Conservation (phyloP, 2,329 filamentous ascomycete species). For the Colletotrichum sp. region DNA sequence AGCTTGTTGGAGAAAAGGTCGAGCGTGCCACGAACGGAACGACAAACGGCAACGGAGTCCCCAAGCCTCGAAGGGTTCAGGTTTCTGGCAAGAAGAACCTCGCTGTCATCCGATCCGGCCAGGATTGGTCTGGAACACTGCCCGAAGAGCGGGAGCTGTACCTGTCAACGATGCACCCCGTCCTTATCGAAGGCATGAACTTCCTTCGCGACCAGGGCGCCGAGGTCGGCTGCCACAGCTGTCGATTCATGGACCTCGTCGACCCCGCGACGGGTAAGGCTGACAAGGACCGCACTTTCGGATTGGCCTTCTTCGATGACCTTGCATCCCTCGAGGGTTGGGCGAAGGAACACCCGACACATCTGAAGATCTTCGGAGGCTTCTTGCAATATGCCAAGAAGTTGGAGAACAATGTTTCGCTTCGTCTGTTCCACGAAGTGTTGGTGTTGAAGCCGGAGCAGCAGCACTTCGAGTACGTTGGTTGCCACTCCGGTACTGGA, state of each 20-base stretch:
- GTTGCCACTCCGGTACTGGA: constrained; percentile 40
- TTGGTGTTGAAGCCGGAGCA: constrained; percentile 41
- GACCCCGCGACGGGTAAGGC: constrained; percentile 25
- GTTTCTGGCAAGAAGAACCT: constrained; percentile 44
- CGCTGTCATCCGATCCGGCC: constrained; percentile 48
- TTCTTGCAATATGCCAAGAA: constrained; percentile 43
- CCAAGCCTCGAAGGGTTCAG: background rate
- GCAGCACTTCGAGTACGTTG: constrained; percentile 47
- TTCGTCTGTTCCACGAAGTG: constrained; percentile 46
- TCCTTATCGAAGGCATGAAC: constrained; percentile 46
- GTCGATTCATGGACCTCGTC: constrained; percentile 47
- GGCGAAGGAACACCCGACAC: constrained; percentile 43
- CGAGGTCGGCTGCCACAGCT: constrained; percentile 48
- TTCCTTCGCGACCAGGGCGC: constrained; percentile 47
- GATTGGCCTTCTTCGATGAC: constrained; percentile 47
- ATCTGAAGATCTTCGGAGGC: constrained; percentile 44
- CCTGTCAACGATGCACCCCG: constrained; percentile 49
- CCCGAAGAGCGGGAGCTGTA: constrained; percentile 47
- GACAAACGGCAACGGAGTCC: background rate
- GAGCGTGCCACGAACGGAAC: background rate
- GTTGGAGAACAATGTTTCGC: constrained; percentile 36
- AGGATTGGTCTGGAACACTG: constrained; percentile 47
- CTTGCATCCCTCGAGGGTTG: constrained; percentile 42
- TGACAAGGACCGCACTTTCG: constrained; percentile 41
- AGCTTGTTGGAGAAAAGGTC: constrained; percentile 30